These are phyloP conservation scores for Neophaeococcomyces aloes DNA, from an alignment of 2,329 filamentous ascomycete genomes.

Conservation along the genomic window DNA sequence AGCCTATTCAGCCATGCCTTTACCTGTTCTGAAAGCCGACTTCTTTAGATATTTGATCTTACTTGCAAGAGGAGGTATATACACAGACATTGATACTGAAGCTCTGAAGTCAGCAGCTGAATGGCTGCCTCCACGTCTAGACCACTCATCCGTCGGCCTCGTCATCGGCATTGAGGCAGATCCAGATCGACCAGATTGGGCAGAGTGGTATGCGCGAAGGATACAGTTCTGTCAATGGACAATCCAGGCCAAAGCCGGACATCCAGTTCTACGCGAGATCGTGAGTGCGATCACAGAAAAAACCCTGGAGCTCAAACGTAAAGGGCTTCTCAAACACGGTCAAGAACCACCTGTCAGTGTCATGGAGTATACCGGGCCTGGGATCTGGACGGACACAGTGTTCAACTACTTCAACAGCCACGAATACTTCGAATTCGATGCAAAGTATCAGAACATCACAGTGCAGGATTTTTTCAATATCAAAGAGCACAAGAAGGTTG, in stretches of 20 bases:
- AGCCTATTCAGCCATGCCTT: constrained; percentile 61
- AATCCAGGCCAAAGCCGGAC: constrained; percentile 88
- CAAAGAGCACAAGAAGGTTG: constrained; percentile 69
- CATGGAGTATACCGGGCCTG: constrained; percentile 89
- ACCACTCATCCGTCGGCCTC: constrained; percentile 67
- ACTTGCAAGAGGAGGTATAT: constrained; percentile 68
- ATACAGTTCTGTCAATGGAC: constrained; percentile 99
- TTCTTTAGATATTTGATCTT: constrained; percentile 68
- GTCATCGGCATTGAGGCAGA: constrained; percentile 95
- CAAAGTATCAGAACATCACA: constrained; percentile 55
- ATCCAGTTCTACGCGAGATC: constrained; percentile 80
- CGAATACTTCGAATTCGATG: constrained; percentile 75
- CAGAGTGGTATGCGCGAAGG: constrained; percentile 86
- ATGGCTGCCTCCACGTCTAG: constrained; percentile 74
- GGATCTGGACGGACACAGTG: constrained; percentile 83
- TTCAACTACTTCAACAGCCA: constrained; percentile 91
- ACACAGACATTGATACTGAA: constrained; percentile 84
- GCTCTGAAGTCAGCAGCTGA: constrained; percentile 73
- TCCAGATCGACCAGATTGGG: constrained; percentile 85
- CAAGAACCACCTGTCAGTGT: constrained; percentile 52
- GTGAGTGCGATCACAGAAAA: constrained; percentile 77
- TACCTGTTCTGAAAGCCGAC: constrained; percentile 68
- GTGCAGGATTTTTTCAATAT: constrained; percentile 87
- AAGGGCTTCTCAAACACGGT: constrained; percentile 51
- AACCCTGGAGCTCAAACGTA: constrained; percentile 61